phyloP scores from a whole-genome alignment of 345 rosid species.

The Streptanthus diversifolius region DNA sequence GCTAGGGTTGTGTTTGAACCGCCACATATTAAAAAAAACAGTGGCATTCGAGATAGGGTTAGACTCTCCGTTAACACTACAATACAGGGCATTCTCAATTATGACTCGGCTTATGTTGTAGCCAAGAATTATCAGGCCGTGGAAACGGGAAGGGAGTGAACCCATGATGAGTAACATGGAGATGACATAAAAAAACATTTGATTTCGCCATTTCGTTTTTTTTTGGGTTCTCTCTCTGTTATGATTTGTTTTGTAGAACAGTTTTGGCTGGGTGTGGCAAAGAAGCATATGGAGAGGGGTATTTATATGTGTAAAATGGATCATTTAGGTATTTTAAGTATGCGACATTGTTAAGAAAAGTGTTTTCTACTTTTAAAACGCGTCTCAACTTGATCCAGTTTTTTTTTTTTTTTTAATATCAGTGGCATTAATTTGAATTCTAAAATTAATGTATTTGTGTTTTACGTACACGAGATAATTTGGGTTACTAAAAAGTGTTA shows the following conservation, averaged over 20 bases:
- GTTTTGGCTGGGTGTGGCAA: not conserved
- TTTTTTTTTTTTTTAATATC: too few relatives aligned
- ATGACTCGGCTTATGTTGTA: not conserved
- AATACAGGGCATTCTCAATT: not conserved
- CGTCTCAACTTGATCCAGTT: not conserved
- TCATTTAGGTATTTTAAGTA: not conserved
- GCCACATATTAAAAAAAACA: not conserved
- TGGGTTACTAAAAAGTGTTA: not conserved
- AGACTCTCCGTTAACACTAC: not conserved
- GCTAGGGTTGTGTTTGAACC: not conserved
- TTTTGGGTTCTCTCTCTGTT: too few relatives aligned
- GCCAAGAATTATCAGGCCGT: not conserved
- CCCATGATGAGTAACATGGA: constrained; percentile 2
- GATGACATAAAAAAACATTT: not conserved
- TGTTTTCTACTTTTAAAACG: not conserved
- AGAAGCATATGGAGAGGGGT: not conserved
- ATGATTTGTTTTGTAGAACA: not conserved
- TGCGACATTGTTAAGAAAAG: not conserved
- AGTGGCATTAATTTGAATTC: too few relatives aligned
- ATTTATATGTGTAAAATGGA: not conserved
- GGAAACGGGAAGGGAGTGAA: not conserved
- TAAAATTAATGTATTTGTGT: too few relatives aligned
- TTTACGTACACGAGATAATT: not conserved
- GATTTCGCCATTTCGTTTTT: not conserved
- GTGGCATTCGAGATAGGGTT: not conserved